Conservation (phyloP, 2,329 filamentous ascomycete species). For the Acrocalymma vagum region DNA sequence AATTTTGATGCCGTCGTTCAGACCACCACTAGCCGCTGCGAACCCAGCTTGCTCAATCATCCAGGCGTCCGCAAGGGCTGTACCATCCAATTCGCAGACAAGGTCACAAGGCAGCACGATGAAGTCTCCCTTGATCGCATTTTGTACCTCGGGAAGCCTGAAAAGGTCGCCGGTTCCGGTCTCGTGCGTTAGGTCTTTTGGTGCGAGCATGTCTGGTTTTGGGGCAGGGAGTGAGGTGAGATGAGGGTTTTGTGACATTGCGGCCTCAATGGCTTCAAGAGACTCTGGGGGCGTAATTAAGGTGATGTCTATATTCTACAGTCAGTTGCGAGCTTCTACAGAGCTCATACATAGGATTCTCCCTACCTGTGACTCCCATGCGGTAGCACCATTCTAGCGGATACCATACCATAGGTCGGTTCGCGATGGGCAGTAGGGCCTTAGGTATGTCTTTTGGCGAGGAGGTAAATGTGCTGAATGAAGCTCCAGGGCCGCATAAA, state of each 20-base stretch:
- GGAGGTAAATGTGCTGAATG: constrained; percentile 82
- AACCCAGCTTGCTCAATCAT: constrained; percentile 83
- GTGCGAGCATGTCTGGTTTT: constrained; percentile 78
- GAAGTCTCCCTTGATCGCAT: constrained; percentile 84
- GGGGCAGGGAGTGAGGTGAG: constrained; percentile 77
- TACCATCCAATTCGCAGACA: constrained; percentile 86
- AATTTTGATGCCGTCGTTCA: constrained; percentile 52
- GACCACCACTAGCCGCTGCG: constrained; percentile 64
- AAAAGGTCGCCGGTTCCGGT: constrained; percentile 91
- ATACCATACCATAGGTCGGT: constrained; percentile 90
- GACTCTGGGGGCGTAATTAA: constrained; percentile 67
- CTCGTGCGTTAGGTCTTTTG: constrained; percentile 77
- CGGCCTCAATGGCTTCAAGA: constrained; percentile 71
- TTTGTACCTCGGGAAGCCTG: constrained; percentile 80
- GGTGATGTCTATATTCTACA: constrained; percentile 56
- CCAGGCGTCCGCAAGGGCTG: constrained; percentile 87
- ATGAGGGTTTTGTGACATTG: constrained; percentile 79
- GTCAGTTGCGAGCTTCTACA: constrained; percentile 6
- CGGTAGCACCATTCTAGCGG: constrained; percentile 86
- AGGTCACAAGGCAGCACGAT: constrained; percentile 92
- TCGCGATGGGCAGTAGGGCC: constrained; percentile 82
- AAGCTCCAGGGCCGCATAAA: constrained; percentile 82
- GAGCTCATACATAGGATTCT: neutral
- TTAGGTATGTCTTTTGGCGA: constrained; percentile 84
- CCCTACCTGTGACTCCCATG: constrained; percentile 77